These are phyloP conservation scores for Eucalyptus sideroxylon DNA, from an alignment of 345 rosid genomes.

Conservation along the genomic window DNA sequence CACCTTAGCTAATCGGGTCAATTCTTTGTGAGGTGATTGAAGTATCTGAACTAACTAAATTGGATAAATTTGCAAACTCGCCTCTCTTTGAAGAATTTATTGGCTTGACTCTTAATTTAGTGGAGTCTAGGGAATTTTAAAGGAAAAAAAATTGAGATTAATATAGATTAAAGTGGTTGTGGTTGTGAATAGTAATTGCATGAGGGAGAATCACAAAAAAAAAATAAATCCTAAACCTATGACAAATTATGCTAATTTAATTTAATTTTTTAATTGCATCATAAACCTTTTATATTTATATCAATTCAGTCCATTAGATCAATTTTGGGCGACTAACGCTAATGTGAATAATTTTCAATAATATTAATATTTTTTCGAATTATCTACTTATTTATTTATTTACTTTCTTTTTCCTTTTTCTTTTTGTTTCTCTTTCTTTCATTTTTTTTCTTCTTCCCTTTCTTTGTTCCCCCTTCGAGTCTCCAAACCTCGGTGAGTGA, in stretches of 20 bases:
- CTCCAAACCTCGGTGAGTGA: neutral
- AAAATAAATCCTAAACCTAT: too few species aligned
- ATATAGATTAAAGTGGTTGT: neutral
- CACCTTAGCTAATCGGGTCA: neutral
- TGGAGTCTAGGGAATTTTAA: neutral
- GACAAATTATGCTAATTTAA: too few species aligned
- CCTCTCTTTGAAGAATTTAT: neutral
- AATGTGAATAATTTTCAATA: too few species aligned
- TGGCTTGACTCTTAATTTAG: neutral
- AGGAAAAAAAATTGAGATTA: neutral
- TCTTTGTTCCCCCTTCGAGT: neutral
- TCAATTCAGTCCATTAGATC: fast-evolving
- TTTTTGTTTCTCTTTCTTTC: too few species aligned
- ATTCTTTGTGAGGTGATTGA: neutral
- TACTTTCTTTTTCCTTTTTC: too few species aligned
- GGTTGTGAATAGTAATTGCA: neutral
- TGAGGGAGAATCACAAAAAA: neutral
- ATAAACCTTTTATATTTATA: too few species aligned
- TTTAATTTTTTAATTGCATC: fast-evolving
- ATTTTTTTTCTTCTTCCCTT: neutral
- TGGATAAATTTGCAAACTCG: too few species aligned
- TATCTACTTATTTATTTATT: too few species aligned
- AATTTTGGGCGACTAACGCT: too few species aligned
- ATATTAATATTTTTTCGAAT: too few species aligned
- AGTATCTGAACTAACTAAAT: neutral